Evolutionary conservation across 768 basidiomycete species (phyloP), one percentile per base, ranked within the genome.

Genomic region (Tulasnella sp.): DNA sequence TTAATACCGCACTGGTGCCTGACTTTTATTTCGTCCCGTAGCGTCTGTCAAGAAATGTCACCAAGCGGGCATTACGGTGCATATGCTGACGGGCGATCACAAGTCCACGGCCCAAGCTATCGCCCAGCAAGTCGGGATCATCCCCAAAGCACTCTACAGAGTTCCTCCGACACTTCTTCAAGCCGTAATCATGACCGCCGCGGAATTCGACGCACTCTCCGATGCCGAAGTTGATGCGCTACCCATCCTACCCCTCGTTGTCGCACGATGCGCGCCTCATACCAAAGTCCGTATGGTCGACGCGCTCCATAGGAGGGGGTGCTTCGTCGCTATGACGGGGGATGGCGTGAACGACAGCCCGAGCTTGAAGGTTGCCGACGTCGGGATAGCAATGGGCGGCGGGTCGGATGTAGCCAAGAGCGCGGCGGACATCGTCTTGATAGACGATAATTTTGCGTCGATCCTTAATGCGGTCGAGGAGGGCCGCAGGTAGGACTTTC

Each of bases 261-360:
- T 84, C 59, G 82, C 82, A 35, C 73, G 82, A 49, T 83, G 82
- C 7, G 82, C 82, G 7, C 82, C 82, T 0, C 78, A 83, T 63
- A 82, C 83, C 63, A 84, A 84, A 64, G 74, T 84, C 2, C 81
- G 83, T 65, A 84, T 84, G 42, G 82, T 84, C 25, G 82, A 83
- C 69, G 81, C 75, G 63, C 81, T 81, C 5, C 82, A 84, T 63
- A 80, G 81, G 31, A 67, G 83, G 23, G 82, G 82, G 21, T 81
- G 83, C 62, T 79, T 83, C 45, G 82, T 84, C 40, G 82, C 81
- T 66, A 81, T 83, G 79, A 83, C 81, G 55, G 82, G 82, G 4
- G 82, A 84, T 64, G 82, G 82, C 62, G 82, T 83, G 46, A 84
- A 83, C 61, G 82, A 83, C 61, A 81, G 81, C 0, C 82, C 82